Conservation (phyloP, 441 rosid genomes). For the Pelargonium australe region DNA sequence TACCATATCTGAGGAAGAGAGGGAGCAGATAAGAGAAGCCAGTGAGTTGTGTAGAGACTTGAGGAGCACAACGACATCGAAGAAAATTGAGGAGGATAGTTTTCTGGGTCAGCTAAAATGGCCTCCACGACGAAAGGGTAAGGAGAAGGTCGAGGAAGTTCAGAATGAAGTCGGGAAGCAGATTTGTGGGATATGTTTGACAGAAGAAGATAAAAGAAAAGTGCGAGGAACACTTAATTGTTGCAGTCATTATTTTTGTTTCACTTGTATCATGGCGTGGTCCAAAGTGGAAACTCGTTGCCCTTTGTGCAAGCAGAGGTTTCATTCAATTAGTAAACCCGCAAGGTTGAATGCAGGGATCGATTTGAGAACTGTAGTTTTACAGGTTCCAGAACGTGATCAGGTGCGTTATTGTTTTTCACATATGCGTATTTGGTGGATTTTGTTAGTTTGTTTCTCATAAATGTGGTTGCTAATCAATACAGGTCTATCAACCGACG, state of each 20-base stretch:
- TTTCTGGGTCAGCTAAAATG: constrained; percentile 40
- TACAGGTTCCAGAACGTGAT: constrained; percentile 75
- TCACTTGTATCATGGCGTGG: constrained; percentile 95
- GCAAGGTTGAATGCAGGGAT: constrained; percentile 63
- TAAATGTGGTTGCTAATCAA: constrained; percentile 17
- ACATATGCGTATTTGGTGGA: not conserved
- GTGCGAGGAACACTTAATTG: constrained; percentile 74
- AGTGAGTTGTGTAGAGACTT: constrained; percentile 36
- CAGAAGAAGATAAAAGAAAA: constrained; percentile 87
- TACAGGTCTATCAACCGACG: constrained; percentile 89
- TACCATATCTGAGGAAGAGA: constrained; percentile 93
- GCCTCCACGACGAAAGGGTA: constrained; percentile 45
- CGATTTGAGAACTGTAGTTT: constrained; percentile 68
- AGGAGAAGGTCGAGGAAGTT: constrained; percentile 68
- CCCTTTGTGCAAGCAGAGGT: constrained; percentile 96
- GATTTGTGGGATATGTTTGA: constrained; percentile 88
- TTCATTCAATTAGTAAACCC: constrained; percentile 70
- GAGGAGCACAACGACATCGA: constrained; percentile 48
- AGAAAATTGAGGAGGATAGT: constrained; percentile 34
- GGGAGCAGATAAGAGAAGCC: constrained; percentile 84
- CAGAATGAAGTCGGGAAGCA: constrained; percentile 49
- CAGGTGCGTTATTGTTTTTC: constrained; percentile 48
- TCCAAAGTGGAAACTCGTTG: constrained; percentile 97
- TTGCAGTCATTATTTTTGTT: constrained; percentile 92
- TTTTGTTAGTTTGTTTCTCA: constrained; percentile 15